Conservation (phyloP, 1,284 basidiomycete genomes). For the Leccinum insolens region DNA sequence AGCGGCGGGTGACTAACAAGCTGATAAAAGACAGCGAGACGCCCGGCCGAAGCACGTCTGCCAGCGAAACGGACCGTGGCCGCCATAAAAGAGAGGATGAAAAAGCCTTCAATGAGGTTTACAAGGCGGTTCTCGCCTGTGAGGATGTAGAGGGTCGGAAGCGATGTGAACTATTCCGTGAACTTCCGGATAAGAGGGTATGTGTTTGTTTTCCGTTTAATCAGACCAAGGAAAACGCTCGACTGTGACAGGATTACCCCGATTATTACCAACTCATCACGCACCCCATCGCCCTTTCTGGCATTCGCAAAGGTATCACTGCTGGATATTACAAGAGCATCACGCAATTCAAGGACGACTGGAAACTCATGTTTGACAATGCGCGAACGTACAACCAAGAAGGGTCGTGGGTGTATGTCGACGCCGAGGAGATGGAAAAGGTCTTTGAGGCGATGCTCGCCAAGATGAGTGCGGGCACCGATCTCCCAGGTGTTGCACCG, state of each 20-base stretch:
- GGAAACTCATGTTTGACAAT: slow-evolving; percentile 91
- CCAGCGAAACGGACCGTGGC: slow-evolving; percentile 62
- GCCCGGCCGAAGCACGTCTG: slow-evolving; percentile 62
- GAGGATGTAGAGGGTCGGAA: slow-evolving; percentile 76
- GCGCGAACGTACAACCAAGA: slow-evolving; percentile 90
- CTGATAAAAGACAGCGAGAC: slow-evolving; percentile 54
- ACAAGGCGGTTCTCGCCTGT: slow-evolving; percentile 77
- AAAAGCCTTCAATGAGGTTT: slow-evolving; percentile 81
- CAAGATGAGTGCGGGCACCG: slow-evolving; percentile 62
- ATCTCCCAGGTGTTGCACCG: slow-evolving; percentile 70
- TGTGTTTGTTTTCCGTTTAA: neutral
- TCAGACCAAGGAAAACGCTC: neutral
- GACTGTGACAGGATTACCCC: slow-evolving; percentile 71
- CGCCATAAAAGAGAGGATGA: slow-evolving; percentile 74
- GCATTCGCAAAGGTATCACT: slow-evolving; percentile 83
- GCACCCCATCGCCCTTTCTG: slow-evolving; percentile 85
- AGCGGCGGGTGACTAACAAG: slow-evolving; percentile 57
- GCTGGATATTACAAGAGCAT: slow-evolving; percentile 79
- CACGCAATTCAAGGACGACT: slow-evolving; percentile 77
- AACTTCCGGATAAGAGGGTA: slow-evolving; percentile 76
- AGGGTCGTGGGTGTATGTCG: slow-evolving; percentile 91
- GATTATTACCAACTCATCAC: slow-evolving; percentile 86
- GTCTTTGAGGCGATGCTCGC: slow-evolving; percentile 73
- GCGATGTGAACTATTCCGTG: slow-evolving; percentile 83
- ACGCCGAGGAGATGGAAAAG: slow-evolving; percentile 91